Percentiles rank a stretch among this genome's conserved stretches.
These are phyloP conservation scores for Sanghuangporus weigelae DNA, from an alignment of 1,284 basidiomycete species.

Conservation along the genomic window DNA sequence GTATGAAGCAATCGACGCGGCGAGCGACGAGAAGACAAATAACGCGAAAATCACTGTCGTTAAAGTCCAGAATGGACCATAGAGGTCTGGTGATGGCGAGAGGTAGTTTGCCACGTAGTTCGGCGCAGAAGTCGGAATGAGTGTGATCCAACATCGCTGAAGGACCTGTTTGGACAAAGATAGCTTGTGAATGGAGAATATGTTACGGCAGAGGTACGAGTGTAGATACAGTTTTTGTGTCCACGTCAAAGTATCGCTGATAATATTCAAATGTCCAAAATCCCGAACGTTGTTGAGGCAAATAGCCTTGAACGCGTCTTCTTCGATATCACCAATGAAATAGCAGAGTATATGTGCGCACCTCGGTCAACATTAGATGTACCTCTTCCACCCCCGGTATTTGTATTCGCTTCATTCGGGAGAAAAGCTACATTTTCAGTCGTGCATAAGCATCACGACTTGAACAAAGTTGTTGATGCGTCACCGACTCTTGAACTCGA, in stretches of 20 bases:
- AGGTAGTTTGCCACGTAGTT: conserved; percentile 58
- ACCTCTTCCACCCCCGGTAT: conserved; percentile 26
- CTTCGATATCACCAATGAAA: not conserved
- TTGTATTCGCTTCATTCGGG: conserved; percentile 16
- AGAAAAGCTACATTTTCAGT: conserved; percentile 2
- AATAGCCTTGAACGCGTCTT: conserved; percentile 38
- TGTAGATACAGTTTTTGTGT: conserved; percentile 58
- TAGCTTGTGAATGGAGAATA: not conserved
- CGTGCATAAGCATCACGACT: conserved; percentile 1
- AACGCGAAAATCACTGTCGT: conserved; percentile 88
- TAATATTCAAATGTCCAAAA: conserved; percentile 80
- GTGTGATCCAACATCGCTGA: conserved; percentile 64
- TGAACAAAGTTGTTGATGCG: conserved; percentile 11
- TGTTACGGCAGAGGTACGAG: too few species aligned
- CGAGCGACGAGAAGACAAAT: conserved; percentile 88
- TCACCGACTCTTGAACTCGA: conserved; percentile 55
- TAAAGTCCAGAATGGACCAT: conserved; percentile 94
- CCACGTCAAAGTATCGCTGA: conserved; percentile 76
- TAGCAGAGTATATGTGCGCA: conserved; percentile 24
- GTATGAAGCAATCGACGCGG: conserved; percentile 77
- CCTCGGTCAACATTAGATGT: conserved; percentile 47
- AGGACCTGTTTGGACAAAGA: conserved; percentile 42
- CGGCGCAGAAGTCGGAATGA: conserved; percentile 51
- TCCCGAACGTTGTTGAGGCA: conserved; percentile 37
- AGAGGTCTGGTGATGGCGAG: conserved; percentile 65